phyloP scores from a whole-genome alignment of 305 asterid species.

The Fraxinus paxiana region DNA sequence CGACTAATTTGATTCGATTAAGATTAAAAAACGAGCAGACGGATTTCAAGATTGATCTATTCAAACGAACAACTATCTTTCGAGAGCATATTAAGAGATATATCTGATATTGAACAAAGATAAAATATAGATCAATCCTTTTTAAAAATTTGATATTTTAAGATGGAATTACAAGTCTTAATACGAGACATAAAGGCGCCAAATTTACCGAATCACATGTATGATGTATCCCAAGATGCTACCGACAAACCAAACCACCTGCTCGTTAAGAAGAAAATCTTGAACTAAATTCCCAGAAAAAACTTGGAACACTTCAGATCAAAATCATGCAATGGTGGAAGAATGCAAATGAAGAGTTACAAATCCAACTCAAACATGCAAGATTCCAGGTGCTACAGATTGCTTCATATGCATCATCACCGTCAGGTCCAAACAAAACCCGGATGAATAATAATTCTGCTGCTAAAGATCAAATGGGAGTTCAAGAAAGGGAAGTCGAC shows the following conservation, averaged over 20 bases:
- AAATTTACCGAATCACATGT: not conserved
- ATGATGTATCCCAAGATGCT: not conserved
- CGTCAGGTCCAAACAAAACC: conserved; percentile 25
- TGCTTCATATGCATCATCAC: conserved; percentile 57
- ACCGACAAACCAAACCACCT: not conserved
- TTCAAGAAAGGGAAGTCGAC: conserved; percentile 64
- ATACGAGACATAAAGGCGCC: not conserved
- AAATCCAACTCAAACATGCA: conserved; percentile 47
- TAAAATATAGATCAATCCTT: not conserved
- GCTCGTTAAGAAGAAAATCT: not conserved
- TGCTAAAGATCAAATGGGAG: conserved; percentile 38
- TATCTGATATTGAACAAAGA: not conserved
- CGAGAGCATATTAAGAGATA: not conserved
- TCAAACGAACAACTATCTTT: not conserved
- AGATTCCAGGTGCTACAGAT: conserved; percentile 65
- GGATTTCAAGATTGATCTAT: not conserved
- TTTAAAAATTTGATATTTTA: not conserved
- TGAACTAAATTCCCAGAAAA: not conserved
- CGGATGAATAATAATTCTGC: conserved; percentile 29
- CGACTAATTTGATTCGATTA: not conserved
- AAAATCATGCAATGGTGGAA: not conserved
- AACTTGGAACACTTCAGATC: not conserved
- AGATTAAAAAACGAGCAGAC: not conserved
- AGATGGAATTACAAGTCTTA: too few species aligned
- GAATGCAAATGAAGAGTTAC: conserved; percentile 11